These are phyloP conservation scores for Hymenoscyphus fructigenus DNA, from an alignment of 2,329 filamentous ascomycete genomes.

Conservation along the genomic window DNA sequence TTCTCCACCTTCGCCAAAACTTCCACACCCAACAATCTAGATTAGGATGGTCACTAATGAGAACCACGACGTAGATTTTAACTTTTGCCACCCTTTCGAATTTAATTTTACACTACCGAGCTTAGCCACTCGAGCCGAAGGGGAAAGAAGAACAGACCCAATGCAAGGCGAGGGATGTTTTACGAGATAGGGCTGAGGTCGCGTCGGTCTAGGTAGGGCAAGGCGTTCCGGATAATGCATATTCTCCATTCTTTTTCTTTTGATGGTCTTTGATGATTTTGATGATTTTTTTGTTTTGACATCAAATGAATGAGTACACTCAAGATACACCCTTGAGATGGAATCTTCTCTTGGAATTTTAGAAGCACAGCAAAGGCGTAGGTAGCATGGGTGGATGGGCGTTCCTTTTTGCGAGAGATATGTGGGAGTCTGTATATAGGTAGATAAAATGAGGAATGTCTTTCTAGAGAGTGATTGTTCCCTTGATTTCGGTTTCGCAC, in stretches of 20 bases:
- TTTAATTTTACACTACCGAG: neutral
- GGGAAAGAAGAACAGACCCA: neutral
- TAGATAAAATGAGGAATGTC: neutral
- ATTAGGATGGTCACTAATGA: neutral
- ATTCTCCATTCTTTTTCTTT: neutral
- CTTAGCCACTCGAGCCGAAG: neutral
- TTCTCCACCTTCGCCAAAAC: neutral
- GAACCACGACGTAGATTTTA: neutral
- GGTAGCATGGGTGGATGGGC: constrained; percentile 1
- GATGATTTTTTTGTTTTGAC: neutral
- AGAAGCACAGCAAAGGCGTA: neutral
- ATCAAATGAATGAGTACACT: neutral
- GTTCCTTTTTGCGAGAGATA: neutral
- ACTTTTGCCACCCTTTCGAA: neutral
- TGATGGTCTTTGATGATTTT: no score
- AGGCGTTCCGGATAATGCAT: constrained; percentile 1
- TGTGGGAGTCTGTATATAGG: neutral
- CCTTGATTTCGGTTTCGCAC: neutral
- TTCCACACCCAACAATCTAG: neutral
- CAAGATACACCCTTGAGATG: neutral
- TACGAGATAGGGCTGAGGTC: neutral
- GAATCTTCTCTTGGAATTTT: neutral
- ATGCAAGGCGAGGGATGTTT: neutral
- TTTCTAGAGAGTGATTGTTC: no score
- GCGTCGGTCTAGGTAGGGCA: neutral